phyloP scores from a whole-genome alignment of 2,329 filamentous ascomycete genomes.

The Colletotrichum australisinense region DNA sequence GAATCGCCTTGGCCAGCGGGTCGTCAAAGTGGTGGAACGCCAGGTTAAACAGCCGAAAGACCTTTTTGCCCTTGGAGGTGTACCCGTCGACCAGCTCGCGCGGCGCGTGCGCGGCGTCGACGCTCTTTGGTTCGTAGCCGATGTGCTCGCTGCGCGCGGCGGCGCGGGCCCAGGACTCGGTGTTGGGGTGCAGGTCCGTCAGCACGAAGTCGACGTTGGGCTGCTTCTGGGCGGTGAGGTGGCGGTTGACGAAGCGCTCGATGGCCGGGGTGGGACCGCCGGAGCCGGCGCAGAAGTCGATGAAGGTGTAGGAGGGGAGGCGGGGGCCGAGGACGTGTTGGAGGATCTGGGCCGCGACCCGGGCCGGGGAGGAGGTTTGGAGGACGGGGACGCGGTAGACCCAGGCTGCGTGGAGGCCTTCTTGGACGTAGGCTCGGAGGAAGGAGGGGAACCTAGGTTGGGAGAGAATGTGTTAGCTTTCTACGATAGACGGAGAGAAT shows the following conservation, averaged over 20 bases:
- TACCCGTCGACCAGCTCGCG: slow-evolving; percentile 53
- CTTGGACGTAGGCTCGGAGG: slow-evolving; percentile 73
- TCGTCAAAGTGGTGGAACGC: slow-evolving; percentile 84
- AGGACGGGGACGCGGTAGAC: slow-evolving; percentile 67
- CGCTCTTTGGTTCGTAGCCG: slow-evolving; percentile 67
- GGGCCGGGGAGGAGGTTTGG: slow-evolving; percentile 67
- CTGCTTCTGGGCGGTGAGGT: slow-evolving; percentile 42
- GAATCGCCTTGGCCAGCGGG: slow-evolving; percentile 66
- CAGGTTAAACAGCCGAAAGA: slow-evolving; percentile 79
- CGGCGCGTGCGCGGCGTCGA: slow-evolving; percentile 75
- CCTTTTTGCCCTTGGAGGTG: slow-evolving; percentile 52
- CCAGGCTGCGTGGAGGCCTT: slow-evolving; percentile 74
- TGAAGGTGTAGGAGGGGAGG: slow-evolving; percentile 68
- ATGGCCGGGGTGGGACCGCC: slow-evolving; percentile 77
- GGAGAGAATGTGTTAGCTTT: slow-evolving; percentile 16
- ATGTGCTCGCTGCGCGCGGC: slow-evolving; percentile 65
- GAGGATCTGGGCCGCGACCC: slow-evolving; percentile 69
- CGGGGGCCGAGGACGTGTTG: slow-evolving; percentile 58
- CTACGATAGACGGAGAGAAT: no score
- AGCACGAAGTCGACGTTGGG: slow-evolving; percentile 67
- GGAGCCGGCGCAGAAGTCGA: slow-evolving; percentile 82
- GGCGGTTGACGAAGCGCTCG: slow-evolving; percentile 67
- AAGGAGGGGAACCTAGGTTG: slow-evolving; percentile 71
- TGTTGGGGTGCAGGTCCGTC: slow-evolving; percentile 74
- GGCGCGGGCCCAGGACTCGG: slow-evolving; percentile 68